A percentile compares a stretch with the other conserved stretches of the same genome.
Evolutionary conservation across 352 stramenopile species (phyloP).

Genomic region (Phytophthora sansomeana): DNA sequence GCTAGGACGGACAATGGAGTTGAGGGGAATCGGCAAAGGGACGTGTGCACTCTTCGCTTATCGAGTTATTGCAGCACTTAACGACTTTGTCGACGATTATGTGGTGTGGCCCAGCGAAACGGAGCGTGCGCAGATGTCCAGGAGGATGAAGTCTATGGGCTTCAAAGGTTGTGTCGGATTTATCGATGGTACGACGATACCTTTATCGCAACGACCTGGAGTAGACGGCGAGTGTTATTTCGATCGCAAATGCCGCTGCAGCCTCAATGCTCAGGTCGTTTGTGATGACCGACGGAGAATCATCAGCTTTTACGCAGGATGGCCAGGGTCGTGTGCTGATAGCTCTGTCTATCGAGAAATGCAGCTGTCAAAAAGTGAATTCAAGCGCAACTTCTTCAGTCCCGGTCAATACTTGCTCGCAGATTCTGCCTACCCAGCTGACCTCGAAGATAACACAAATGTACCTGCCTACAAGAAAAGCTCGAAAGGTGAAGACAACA

Average conservation of each 20-base stretch:
- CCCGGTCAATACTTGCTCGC: background rate
- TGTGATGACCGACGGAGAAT: conserved; percentile 26
- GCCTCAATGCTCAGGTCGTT: conserved; percentile 27
- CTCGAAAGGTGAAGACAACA: background rate
- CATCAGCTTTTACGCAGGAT: conserved; percentile 24
- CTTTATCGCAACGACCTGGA: conserved; percentile 9
- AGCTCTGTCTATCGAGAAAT: conserved; percentile 4
- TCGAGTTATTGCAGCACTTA: conserved; percentile 5
- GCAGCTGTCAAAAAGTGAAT: conserved; percentile 4
- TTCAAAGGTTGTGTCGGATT: conserved; percentile 23
- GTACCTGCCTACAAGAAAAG: background rate
- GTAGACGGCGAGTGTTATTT: conserved; percentile 24
- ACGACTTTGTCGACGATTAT: background rate
- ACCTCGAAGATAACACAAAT: background rate
- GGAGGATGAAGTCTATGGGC: background rate
- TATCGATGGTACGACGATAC: conserved; percentile 29
- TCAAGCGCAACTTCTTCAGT: background rate
- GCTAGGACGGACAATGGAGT: background rate
- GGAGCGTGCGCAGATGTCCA: background rate
- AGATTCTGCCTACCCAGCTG: conserved; percentile 1
- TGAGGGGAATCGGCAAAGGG: conserved; percentile 13
- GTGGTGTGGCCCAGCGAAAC: conserved; percentile 1
- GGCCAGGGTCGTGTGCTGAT: conserved; percentile 12
- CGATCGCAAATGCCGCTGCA: conserved; percentile 22
- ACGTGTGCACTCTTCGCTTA: conserved; percentile 8